Conservation (phyloP, 2,329 filamentous ascomycete genomes). For the Fusarium sp. region DNA sequence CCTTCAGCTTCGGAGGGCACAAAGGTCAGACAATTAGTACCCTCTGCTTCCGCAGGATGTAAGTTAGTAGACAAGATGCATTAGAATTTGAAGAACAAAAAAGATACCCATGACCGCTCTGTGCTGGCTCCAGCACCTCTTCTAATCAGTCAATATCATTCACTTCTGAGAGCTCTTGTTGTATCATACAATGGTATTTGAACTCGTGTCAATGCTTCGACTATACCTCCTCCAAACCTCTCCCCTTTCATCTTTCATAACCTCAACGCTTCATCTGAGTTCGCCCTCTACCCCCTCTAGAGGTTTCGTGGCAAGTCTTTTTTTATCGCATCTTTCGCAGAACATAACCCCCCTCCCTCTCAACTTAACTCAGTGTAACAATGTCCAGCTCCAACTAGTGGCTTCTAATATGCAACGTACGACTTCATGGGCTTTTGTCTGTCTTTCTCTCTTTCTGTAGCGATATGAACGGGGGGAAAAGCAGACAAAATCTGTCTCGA, state of each 20-base stretch:
- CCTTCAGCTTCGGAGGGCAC: slow-evolving; percentile 89
- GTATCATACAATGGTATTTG: slow-evolving; percentile 47
- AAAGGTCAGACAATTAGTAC: slow-evolving; percentile 92
- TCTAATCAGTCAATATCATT: slow-evolving; percentile 38
- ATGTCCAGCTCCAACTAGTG: slow-evolving; percentile 20
- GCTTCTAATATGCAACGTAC: slow-evolving; percentile 45
- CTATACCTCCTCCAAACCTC: slow-evolving; percentile 12
- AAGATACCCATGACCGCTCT: slow-evolving; percentile 29
- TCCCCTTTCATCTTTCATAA: slow-evolving; percentile 15
- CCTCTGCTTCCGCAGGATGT: slow-evolving; percentile 77
- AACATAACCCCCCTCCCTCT: slow-evolving; percentile 6
- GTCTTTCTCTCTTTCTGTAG: slow-evolving; percentile 27
- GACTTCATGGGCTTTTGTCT: slow-evolving; percentile 32
- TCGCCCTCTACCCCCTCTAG: slow-evolving; percentile 2
- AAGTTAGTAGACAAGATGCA: not conserved
- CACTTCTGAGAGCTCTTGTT: slow-evolving; percentile 40
- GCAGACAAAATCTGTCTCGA: slow-evolving; percentile 40
- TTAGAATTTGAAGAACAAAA: slow-evolving; percentile 6
- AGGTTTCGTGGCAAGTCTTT: slow-evolving; percentile 17
- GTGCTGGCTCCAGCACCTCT: slow-evolving; percentile 31
- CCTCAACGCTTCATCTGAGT: slow-evolving; percentile 7
- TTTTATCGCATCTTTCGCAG: slow-evolving; percentile 19
- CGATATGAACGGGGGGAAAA: slow-evolving; percentile 38
- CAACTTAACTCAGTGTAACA: slow-evolving; percentile 11
- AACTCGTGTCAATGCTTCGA: slow-evolving; percentile 33